Percentiles rank a stretch among this genome's conserved stretches.
phyloP scores from a whole-genome alignment of 2,329 filamentous ascomycete genomes.

The Aspergillus aculeatinus region DNA sequence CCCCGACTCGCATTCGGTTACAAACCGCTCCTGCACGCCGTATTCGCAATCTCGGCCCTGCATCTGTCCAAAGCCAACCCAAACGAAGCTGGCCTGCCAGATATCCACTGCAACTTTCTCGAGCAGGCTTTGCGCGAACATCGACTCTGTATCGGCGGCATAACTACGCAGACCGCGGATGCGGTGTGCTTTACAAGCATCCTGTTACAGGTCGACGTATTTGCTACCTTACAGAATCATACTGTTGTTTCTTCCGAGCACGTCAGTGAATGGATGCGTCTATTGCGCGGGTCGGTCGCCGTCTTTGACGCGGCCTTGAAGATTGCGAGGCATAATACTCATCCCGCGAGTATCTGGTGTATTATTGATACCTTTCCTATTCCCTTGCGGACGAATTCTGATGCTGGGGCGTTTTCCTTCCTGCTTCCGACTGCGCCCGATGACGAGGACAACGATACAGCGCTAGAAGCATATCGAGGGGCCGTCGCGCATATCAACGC shows the following conservation, averaged over 20 bases:
- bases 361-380: neutral
- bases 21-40: neutral
- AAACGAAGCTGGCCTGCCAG: neutral
- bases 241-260: neutral
- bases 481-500: conserved; percentile 1
- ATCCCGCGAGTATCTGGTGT: neutral
- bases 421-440: neutral
- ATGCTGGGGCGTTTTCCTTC: neutral
- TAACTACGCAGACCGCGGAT: neutral
- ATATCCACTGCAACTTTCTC: neutral
- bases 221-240: neutral
- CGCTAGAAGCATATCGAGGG: neutral
- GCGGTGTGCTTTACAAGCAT: neutral
- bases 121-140: neutral
- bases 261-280: neutral
- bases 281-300: neutral
- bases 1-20: neutral
- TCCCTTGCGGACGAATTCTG: neutral
- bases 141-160: neutral
- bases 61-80: neutral
- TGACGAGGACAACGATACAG: neutral
- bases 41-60: neutral
- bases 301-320: neutral
- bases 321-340: neutral
- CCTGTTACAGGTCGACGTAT: neutral